These are phyloP conservation scores for Podospora conica DNA, from an alignment of 495 filamentous ascomycete genomes.

Conservation along the genomic window DNA sequence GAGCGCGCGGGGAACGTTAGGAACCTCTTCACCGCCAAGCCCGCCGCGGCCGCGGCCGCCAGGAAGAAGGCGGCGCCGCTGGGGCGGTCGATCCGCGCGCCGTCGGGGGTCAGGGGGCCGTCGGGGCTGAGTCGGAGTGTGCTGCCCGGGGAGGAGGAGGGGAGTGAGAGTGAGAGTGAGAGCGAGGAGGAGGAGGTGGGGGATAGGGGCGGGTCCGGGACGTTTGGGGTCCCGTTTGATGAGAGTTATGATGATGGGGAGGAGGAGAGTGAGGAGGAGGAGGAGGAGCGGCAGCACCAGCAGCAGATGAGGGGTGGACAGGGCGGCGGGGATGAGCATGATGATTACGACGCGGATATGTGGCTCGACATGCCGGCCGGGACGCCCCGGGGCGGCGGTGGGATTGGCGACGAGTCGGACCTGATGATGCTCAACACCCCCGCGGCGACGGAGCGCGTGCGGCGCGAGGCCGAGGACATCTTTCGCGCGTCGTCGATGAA, in stretches of 20 bases:
- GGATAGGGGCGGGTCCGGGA: constrained; percentile 30
- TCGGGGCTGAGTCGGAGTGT: constrained; percentile 17
- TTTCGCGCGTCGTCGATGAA: constrained; percentile 39
- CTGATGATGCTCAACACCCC: constrained; percentile 42
- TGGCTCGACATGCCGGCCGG: constrained; percentile 26
- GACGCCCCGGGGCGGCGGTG: constrained; percentile 2
- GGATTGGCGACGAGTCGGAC: constrained; percentile 34
- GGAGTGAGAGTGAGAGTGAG: constrained; percentile 28
- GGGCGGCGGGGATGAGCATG: not conserved
- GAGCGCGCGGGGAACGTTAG: not conserved
- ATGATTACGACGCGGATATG: constrained; percentile 24
- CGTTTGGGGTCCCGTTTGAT: constrained; percentile 29
- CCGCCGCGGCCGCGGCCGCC: too few relatives aligned
- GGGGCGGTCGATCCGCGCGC: constrained; percentile 38
- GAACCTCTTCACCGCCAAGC: not conserved
- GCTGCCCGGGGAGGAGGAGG: constrained; percentile 20
- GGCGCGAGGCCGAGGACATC: constrained; percentile 41
- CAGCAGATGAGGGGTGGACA: constrained; percentile 4
- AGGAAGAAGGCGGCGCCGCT: constrained; percentile 32
- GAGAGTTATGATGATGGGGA: constrained; percentile 33
- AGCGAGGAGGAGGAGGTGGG: constrained; percentile 29
- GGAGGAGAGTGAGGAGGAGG: constrained; percentile 25
- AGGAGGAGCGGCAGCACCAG: constrained; percentile 25
- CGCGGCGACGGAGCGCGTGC: constrained; percentile 40
- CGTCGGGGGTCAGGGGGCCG: constrained; percentile 1